These are phyloP conservation scores for Rehmannia glutinosa DNA, from an alignment of 257 asterid species.

Conservation along the genomic window DNA sequence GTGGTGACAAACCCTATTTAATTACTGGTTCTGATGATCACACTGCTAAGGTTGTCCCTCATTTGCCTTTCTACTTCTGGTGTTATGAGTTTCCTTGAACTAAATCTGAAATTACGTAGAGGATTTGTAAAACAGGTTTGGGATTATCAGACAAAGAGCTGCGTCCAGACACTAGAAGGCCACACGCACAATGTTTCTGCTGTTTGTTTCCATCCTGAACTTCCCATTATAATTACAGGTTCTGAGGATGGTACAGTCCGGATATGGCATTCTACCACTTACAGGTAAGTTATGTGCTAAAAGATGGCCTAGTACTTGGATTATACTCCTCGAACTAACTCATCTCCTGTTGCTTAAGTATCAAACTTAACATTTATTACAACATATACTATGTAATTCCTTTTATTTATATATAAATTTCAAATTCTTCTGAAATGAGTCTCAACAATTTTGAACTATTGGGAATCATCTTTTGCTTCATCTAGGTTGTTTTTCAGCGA, in stretches of 20 bases:
- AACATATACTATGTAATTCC: background rate
- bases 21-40: slow-evolving; percentile 97
- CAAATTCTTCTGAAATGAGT: background rate
- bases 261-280: slow-evolving; percentile 97
- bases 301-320: slow-evolving; percentile 5
- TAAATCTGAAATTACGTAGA: slow-evolving; percentile 10
- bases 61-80: slow-evolving; percentile 11
- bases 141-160: slow-evolving; percentile 98
- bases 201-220: slow-evolving; percentile 98
- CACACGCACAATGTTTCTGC: slow-evolving; percentile 99
- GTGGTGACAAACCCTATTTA: slow-evolving; percentile 88
- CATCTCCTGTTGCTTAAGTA: background rate
- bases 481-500: background rate
- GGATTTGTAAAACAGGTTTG: slow-evolving; percentile 64
- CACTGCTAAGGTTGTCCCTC: slow-evolving; percentile 76
- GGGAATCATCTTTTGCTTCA: background rate
- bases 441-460: background rate
- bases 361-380: background rate
- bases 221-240: slow-evolving; percentile 94
- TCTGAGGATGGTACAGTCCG: slow-evolving; percentile 99
- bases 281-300: slow-evolving; percentile 48
- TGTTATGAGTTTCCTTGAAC: slow-evolving; percentile 6
- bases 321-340: background rate
- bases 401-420: background rate
- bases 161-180: slow-evolving; percentile 98